Evolutionary conservation across 2,329 filamentous ascomycete species (phyloP), one percentile per base, ranked within the genome.

Genomic region (Cladophialophora yegresii): DNA sequence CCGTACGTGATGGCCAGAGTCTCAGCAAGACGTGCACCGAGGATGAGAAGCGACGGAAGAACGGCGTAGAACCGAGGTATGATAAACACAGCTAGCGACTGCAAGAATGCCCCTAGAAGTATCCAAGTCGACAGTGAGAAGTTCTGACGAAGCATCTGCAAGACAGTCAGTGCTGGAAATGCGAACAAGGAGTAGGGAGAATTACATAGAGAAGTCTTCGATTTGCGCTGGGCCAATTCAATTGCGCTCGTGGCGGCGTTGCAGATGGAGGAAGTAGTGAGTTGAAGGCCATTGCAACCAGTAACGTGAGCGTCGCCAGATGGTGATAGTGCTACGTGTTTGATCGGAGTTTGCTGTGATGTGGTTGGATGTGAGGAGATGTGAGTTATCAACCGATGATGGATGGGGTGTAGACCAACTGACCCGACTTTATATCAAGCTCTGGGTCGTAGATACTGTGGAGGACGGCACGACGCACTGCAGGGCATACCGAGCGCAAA

Each of bases 121-220:
- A 81, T 75, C 77, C 77, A 80, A 16, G 77, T 79, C 10, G 75
- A 70, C 62, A 80, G 71, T 23, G 72, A 71, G 66, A 80, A 73
- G 57, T 74, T 75, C 62, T 77, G 73, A 22, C 77, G 75, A 23
- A 74, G 50, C 8, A 45, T 33, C 64, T 66, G 16, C 20, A 13
- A 26, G 13, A 22, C 12, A 16, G 33, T 62, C 59, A 62, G 53
- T 30, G 33, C 10, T 45, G 16, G 7, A 30, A 45, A 54, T 10
- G 33, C 4, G 22, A 26, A 26, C n/a, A 9, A 4, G 4, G 26
- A 9, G 43, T 16, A 57, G 20, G 23, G 22, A 2, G 26, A 64
- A 54, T 58, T 23, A 65, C 65, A 51, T 69, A 61, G 20, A 59
- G 7, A 13, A 66, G 32, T 45, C 20, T 33, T 47, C 49, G n/a